Percentiles rank a stretch among this genome's conserved stretches.
These are phyloP conservation scores for Niveomyces coronatus DNA, from an alignment of 2,329 filamentous ascomycete species.

Conservation along the genomic window DNA sequence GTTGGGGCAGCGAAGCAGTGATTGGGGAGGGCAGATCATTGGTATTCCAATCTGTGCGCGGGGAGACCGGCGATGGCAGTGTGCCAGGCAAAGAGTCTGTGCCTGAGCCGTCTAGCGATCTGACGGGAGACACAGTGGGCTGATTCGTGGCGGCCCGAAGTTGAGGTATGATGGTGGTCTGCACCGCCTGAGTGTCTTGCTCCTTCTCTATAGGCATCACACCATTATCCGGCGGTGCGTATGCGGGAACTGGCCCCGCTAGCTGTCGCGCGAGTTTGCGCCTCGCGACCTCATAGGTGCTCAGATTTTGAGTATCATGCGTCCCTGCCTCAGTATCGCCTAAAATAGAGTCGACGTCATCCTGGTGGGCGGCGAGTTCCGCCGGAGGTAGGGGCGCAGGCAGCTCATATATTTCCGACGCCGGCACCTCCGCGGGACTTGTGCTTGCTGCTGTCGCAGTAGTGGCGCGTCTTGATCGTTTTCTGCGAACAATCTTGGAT, in stretches of 20 bases:
- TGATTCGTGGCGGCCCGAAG: no score
- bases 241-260: constrained; percentile 38
- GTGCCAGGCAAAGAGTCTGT: constrained; percentile 29
- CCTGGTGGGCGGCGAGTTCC: constrained; percentile 36
- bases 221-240: constrained; percentile 30
- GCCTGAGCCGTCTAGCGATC: constrained; percentile 14
- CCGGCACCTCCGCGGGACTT: constrained; percentile 24
- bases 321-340: constrained; percentile 31
- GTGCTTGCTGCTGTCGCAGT: constrained; percentile 16
- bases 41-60: constrained; percentile 32
- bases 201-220: constrained; percentile 21
- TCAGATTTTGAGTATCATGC: constrained; percentile 29
- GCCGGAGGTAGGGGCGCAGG: constrained; percentile 34
- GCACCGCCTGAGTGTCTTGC: constrained; percentile 12
- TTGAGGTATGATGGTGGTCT: constrained; percentile 1
- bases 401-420: constrained; percentile 43
- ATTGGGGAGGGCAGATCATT: constrained; percentile 35
- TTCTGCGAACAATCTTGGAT: constrained; percentile 30
- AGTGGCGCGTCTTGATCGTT: constrained; percentile 18
- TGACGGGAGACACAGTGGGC: constrained; percentile 15
- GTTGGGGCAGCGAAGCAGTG: constrained; percentile 19
- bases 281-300: constrained; percentile 40
- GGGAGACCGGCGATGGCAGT: constrained; percentile 39
- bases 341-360: constrained; percentile 26
- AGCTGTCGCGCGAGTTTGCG: constrained; percentile 42